Conservation (phyloP, 345 rosid genomes). For the Hibiscus syriacus region DNA sequence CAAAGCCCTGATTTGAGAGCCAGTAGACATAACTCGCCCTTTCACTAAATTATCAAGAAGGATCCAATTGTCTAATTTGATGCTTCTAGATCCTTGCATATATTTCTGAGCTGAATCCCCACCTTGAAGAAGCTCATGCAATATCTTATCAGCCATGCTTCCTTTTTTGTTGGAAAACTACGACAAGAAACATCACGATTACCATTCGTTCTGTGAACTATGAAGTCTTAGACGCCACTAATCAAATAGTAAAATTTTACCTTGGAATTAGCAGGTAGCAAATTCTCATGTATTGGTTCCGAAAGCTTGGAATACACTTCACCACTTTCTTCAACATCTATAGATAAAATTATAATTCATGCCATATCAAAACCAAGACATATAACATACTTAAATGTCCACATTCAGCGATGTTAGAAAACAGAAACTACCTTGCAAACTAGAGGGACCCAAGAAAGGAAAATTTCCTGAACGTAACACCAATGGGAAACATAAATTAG, state of each 20-base stretch:
- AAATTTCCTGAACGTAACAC: constrained; percentile 16
- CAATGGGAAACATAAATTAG: constrained; percentile 1
- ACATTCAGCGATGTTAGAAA: background rate
- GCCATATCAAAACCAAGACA: constrained; percentile 4
- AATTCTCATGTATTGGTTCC: constrained; percentile 47
- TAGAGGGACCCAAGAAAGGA: constrained; percentile 10
- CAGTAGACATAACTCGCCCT: constrained; percentile 33
- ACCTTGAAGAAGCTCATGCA: constrained; percentile 64
- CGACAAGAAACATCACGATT: background rate
- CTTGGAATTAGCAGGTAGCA: constrained; percentile 38
- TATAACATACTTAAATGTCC: background rate
- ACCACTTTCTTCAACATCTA: constrained; percentile 46
- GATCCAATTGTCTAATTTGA: constrained; percentile 60
- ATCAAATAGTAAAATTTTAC: constrained; percentile 23
- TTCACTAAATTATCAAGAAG: constrained; percentile 74
- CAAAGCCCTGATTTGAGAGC: constrained; percentile 36
- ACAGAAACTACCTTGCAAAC: constrained; percentile 17
- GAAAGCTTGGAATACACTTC: constrained; percentile 42
- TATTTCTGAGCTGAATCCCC: constrained; percentile 86
- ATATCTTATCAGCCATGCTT: constrained; percentile 44
- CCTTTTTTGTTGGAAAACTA: constrained; percentile 51
- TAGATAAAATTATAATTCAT: constrained; percentile 7
- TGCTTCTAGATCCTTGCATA: constrained; percentile 56
- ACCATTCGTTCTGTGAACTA: background rate
- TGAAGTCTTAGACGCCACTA: background rate